Conservation (phyloP, 768 basidiomycete genomes). For the Boletus insuetus region DNA sequence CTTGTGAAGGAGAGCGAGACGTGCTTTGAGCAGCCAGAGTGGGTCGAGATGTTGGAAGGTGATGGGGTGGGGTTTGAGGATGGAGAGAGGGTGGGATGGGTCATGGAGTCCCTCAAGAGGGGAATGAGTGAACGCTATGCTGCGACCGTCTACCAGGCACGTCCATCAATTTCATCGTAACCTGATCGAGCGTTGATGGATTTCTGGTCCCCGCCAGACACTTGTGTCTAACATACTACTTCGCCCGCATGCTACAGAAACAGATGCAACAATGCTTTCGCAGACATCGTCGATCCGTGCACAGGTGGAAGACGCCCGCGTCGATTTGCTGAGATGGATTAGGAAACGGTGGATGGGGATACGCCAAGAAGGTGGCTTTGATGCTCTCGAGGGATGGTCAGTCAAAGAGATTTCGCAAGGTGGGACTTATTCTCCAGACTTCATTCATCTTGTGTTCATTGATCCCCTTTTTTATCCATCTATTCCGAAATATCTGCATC, state of each 20-base stretch:
- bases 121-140: conserved; percentile 66
- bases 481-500: not conserved
- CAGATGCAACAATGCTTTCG: conserved; percentile 59
- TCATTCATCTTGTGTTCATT: not conserved
- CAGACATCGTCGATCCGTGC: conserved; percentile 68
- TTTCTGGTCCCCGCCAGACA: conserved; percentile 39
- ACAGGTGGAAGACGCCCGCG: conserved; percentile 67
- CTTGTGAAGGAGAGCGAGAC: conserved; percentile 56
- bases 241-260: conserved; percentile 59
- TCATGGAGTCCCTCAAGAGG: conserved; percentile 63
- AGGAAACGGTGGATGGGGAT: conserved; percentile 75
- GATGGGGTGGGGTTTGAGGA: conserved; percentile 78
- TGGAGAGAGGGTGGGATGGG: conserved; percentile 72
- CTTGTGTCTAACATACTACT: conserved; percentile 73
- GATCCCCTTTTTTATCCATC: not conserved
- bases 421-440: conserved; percentile 1
- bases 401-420: conserved; percentile 71
- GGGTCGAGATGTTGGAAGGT: conserved; percentile 70
- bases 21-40: conserved; percentile 68
- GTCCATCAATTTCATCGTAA: conserved; percentile 4
- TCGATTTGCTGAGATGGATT: conserved; percentile 54
- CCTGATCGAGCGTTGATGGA: not conserved
- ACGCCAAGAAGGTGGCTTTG: conserved; percentile 77
- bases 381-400: conserved; percentile 80
- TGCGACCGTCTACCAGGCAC: conserved; percentile 72